Conservation (phyloP, 805 yeast species). For the Yarrowia hollandica region DNA sequence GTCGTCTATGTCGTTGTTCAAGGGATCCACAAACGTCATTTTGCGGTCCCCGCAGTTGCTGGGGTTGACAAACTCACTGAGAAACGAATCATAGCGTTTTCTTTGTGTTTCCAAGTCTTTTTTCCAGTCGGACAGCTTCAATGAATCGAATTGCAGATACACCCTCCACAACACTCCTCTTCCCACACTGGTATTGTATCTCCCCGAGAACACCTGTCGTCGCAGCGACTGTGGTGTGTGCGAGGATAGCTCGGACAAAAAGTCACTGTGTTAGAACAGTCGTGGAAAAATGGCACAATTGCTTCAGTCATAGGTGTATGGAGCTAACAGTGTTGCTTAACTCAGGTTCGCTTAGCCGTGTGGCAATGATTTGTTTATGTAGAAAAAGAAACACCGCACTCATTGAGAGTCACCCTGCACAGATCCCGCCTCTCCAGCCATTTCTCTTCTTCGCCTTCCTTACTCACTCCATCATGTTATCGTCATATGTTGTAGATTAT, state of each 20-base stretch:
- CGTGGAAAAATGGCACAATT: too few relatives aligned
- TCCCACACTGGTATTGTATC: slow-evolving; percentile 9
- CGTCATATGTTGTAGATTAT: slow-evolving; percentile 2
- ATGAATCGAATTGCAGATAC: slow-evolving; percentile 21
- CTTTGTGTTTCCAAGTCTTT: neutral
- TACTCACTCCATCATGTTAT: slow-evolving; percentile 26
- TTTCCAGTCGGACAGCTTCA: slow-evolving; percentile 6
- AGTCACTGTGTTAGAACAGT: slow-evolving; percentile 25
- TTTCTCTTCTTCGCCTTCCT: too few relatives aligned
- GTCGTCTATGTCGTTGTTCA: neutral
- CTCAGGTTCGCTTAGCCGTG: too few relatives aligned
- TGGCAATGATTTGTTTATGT: neutral
- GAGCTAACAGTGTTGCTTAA: too few relatives aligned
- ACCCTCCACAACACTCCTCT: slow-evolving; percentile 22
- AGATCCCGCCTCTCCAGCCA: too few relatives aligned
- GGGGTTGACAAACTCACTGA: slow-evolving; percentile 20
- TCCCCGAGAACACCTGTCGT: slow-evolving; percentile 16
- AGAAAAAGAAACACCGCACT: neutral
- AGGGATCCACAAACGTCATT: slow-evolving; percentile 24
- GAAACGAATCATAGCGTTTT: slow-evolving; percentile 8
- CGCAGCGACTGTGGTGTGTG: slow-evolving; percentile 15
- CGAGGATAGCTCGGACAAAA: neutral
- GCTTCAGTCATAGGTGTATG: too few relatives aligned
- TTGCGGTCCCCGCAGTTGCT: neutral
- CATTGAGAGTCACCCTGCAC: neutral